Evolutionary conservation across 2,329 filamentous ascomycete species (phyloP).

Genomic region (Aspergillus caelatus): DNA sequence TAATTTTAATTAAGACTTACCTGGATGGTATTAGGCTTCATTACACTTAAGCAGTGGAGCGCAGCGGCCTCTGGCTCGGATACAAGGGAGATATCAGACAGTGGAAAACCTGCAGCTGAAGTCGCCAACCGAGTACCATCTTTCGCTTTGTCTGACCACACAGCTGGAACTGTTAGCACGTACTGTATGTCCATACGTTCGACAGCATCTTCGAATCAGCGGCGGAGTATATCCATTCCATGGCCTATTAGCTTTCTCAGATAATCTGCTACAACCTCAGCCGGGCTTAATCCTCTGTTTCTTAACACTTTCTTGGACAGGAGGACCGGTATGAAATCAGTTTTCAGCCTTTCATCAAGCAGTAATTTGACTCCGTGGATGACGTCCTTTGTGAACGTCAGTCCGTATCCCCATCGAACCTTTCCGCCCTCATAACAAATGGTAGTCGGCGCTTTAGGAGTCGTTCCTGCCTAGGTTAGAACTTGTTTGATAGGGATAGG

Average conservation of each 20-base stretch:
- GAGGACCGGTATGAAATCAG: slow-evolving; percentile 9
- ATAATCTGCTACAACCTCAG: slow-evolving; percentile 16
- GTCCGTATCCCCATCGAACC: slow-evolving; percentile 29
- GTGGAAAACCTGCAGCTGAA: slow-evolving; percentile 18
- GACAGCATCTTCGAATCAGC: slow-evolving; percentile 16
- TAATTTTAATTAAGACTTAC: slow-evolving; percentile 8
- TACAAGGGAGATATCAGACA: slow-evolving; percentile 17
- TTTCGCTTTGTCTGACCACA: slow-evolving; percentile 41
- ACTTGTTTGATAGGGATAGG: not conserved
- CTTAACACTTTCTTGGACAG: slow-evolving; percentile 1
- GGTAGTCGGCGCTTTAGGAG: slow-evolving; percentile 26
- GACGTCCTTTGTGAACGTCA: slow-evolving; percentile 23
- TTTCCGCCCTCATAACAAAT: slow-evolving; percentile 13
- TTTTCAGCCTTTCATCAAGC: slow-evolving; percentile 19
- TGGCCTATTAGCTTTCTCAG: slow-evolving; percentile 10
- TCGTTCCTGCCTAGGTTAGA: slow-evolving; percentile 18
- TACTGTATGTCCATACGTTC: slow-evolving; percentile 27
- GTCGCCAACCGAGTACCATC: slow-evolving; percentile 30
- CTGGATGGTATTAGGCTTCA: slow-evolving; percentile 29
- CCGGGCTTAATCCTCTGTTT: slow-evolving; percentile 1
- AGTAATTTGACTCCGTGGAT: slow-evolving; percentile 28
- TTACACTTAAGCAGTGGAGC: slow-evolving; percentile 30
- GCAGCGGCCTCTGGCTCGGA: slow-evolving; percentile 39
- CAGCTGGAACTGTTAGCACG: slow-evolving; percentile 35
- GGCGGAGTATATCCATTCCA: slow-evolving; percentile 8